A percentile compares a stretch with the other conserved stretches of the same genome.
phyloP scores from a whole-genome alignment of 2,329 filamentous ascomycete species.

The Penicillium sp. region DNA sequence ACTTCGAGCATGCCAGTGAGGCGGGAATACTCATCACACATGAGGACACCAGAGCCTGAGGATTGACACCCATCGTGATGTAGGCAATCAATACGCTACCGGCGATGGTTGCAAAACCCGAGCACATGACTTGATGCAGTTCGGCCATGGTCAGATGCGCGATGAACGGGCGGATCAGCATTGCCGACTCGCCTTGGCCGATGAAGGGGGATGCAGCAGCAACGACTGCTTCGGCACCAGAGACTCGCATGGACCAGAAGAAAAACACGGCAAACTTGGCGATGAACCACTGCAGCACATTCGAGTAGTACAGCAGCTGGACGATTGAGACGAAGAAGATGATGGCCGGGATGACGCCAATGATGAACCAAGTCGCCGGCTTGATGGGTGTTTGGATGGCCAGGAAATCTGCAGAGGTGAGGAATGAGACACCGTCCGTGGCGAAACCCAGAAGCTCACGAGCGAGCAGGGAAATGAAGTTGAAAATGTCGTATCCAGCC shows the following conservation, averaged over 20 bases:
- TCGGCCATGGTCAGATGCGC: conserved; percentile 83
- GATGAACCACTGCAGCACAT: conserved; percentile 85
- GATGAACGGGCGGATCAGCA: conserved; percentile 87
- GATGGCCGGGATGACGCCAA: conserved; percentile 81
- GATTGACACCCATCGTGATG: conserved; percentile 78
- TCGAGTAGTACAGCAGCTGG: conserved; percentile 79
- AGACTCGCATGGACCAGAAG: conserved; percentile 85
- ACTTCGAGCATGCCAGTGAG: conserved; percentile 83
- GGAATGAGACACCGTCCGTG: conserved; percentile 69
- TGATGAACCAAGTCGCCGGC: conserved; percentile 66
- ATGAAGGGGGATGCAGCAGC: conserved; percentile 92
- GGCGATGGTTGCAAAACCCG: conserved; percentile 88
- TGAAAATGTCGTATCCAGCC: conserved; percentile 87
- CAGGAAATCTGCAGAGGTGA: conserved; percentile 54
- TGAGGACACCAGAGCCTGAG: conserved; percentile 82
- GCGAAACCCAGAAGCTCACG: conserved; percentile 76
- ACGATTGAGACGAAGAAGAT: conserved; percentile 97
- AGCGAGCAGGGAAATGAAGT: conserved; percentile 77
- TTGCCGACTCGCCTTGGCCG: conserved; percentile 89
- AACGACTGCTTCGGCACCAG: conserved; percentile 89
- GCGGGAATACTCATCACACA: conserved; percentile 97
- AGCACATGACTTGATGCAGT: conserved; percentile 89
- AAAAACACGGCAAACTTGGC: conserved; percentile 86
- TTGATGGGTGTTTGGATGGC: conserved; percentile 35
- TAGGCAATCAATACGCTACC: conserved; percentile 86